phyloP scores from a whole-genome alignment of 2,329 filamentous ascomycete genomes.

The Trichoderma citrinoviride region DNA sequence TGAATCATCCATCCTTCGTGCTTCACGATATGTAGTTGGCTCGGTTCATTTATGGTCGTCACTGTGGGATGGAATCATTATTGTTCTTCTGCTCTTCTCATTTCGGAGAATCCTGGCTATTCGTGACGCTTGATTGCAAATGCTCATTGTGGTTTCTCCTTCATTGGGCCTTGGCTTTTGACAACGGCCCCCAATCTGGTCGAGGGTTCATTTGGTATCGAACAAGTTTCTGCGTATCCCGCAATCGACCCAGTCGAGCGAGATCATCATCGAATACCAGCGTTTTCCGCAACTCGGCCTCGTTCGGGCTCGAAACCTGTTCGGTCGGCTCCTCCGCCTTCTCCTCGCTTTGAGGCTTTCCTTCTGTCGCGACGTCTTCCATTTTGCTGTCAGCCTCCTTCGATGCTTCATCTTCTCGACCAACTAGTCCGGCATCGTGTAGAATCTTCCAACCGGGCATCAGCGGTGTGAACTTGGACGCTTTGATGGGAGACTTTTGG shows the following conservation, averaged over 20 bases:
- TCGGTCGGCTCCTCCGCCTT: slow-evolving; percentile 28
- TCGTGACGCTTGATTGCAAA: not conserved
- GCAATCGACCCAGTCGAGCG: slow-evolving; percentile 70
- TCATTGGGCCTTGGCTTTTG: slow-evolving; percentile 58
- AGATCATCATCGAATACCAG: slow-evolving; percentile 73
- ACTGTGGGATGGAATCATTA: not conserved
- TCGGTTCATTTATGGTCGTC: not conserved
- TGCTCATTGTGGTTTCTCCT: slow-evolving; percentile 27
- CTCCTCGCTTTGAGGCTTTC: slow-evolving; percentile 20
- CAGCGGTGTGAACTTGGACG: slow-evolving; percentile 64
- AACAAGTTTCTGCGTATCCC: slow-evolving; percentile 65
- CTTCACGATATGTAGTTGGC: not conserved
- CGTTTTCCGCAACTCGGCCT: slow-evolving; percentile 55
- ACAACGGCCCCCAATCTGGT: slow-evolving; percentile 91
- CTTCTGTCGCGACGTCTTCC: slow-evolving; percentile 39
- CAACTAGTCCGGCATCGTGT: slow-evolving; percentile 39
- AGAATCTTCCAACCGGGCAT: slow-evolving; percentile 72
- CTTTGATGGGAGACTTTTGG: slow-evolving; percentile 75
- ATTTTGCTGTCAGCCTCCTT: slow-evolving; percentile 34
- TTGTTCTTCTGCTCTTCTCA: slow-evolving; percentile 17
- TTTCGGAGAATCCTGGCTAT: slow-evolving; percentile 26
- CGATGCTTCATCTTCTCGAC: slow-evolving; percentile 30
- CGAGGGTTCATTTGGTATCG: slow-evolving; percentile 88
- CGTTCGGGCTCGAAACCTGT: slow-evolving; percentile 25
- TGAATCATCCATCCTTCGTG: too few species aligned